Base-by-base conservation (phyloP, 148 eudicot species). In the Amaranthus palmeri region DNA sequence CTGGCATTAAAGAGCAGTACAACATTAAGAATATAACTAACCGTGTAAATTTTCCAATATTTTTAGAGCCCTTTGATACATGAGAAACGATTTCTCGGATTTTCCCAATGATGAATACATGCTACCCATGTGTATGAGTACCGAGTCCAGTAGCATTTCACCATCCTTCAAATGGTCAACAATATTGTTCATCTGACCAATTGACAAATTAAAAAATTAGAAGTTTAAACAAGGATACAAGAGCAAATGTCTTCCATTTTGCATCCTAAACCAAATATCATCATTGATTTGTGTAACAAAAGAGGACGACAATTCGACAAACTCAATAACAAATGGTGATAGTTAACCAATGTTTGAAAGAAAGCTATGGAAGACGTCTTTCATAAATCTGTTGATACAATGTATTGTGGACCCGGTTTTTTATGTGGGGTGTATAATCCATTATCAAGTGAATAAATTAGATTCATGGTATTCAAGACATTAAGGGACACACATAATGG, bases 81-180 rank as follows among this genome's bases (percentile, higher is more conserved):
- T 65, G 67, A 69, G 63, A 67, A 78, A 71, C 43, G 98, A 87
- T 77, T 79, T 75, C 78, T 88, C 85, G 61, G 76, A 83, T 75
- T 85, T 83, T 54, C 87, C 88, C 83, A 88, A 77, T 66, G 86
- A 76, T 68, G 87, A 80, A 79, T 86, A 84, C 91, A 92, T 85
- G 79, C 86, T 90, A 71, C 98, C 98, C 96, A 92, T 92, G 84
- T 92, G 98, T 61, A 78, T 76, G 51, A 92, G 85, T 74, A 90
- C 67, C 41, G 90, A 86, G 81, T 86, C 96, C 76, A 92, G 85
- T 78, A 90, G 74, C 47, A 75, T 79, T 76, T 88, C 89, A 40
- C 73, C 85, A 64, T 90, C 90, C 9, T 81, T 70, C 80, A 90
- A 81, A 76, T 67, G 77, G 63, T 76, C 73, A 64, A 92, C 87